Evolutionary conservation across 345 rosid species (phyloP), one percentile per base, ranked within the genome.

Genomic region (Eucalyptus tenuipes): DNA sequence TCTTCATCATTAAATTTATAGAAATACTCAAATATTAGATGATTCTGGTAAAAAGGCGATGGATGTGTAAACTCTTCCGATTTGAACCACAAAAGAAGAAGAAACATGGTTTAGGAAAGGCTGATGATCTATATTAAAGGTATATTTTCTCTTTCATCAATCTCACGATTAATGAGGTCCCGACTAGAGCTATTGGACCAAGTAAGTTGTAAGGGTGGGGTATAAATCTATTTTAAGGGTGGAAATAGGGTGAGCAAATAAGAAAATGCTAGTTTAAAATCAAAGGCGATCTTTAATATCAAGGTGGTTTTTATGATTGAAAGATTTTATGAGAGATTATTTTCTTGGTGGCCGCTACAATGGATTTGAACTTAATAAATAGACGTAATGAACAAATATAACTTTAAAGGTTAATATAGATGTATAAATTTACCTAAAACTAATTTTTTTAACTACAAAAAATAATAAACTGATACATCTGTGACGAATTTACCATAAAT

Each of bases 381-480:
- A 3, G 33, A 61, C 8, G 2, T 12, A 13, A 29, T 13, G 1
- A 13, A 27, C 13, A 61, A 3, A 10, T 2, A 25, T 1, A 10
- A 5, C 11, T 29, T 61, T 24, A 0, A 61, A 0, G 33, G 33
- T 13, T 61, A 29, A 29, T 29, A 59, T 6, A 22, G 61, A 24
- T 55, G 0, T 55, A 24, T 22, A 55, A 55, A 55, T 24, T 24
- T 55, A 55, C 0, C 1, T 24, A 9, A 22, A 10, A 55, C 2
- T 20, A 53, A 37, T 7, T 55, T 20, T 55, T 55, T 55, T 55
- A 0, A 55, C 0, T 0, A 59, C 31, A 11, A 12, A 57, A 59
- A 12, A 27, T 0, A 7, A 12, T 27, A 59, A 27, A 12, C 2
- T 27, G 0, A 5, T 59, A 59, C 3, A 7, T 16, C 13, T 42